Evolutionary conservation across 257 asterid genomes (phyloP).

Genomic region (Solanum appendiculatum): DNA sequence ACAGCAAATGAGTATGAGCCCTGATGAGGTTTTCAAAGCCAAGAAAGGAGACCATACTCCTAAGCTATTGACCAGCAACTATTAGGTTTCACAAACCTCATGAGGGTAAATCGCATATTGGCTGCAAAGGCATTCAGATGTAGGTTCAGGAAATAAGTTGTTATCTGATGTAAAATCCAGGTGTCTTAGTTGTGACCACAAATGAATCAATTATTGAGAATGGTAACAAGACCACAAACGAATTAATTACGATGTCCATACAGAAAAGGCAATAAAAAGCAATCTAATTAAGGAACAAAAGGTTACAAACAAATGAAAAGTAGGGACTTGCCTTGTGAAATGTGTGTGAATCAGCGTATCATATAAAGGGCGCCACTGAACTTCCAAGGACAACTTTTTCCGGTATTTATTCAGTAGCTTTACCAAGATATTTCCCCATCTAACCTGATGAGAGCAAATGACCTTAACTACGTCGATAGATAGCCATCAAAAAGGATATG

Average conservation of each 20-base stretch:
- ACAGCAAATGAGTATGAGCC: background rate
- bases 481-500: background rate
- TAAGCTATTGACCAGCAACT: background rate
- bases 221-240: background rate
- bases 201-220: background rate
- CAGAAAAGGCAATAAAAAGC: background rate
- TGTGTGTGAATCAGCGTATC: conserved; percentile 72
- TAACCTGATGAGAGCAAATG: conserved; percentile 54
- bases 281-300: background rate
- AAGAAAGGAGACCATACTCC: background rate
- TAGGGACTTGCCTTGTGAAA: conserved; percentile 63
- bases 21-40: background rate
- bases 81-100: background rate
- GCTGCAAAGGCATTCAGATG: background rate
- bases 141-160: background rate
- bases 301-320: background rate
- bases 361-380: conserved; percentile 88
- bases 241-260: background rate
- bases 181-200: background rate
- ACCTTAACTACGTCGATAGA: background rate
- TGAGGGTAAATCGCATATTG: background rate
- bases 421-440: conserved; percentile 93
- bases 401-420: conserved; percentile 72
- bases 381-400: conserved; percentile 59
- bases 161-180: background rate